These are phyloP conservation scores for Clavariopsis aquatica DNA, from an alignment of 495 filamentous ascomycete genomes.

Conservation along the genomic window DNA sequence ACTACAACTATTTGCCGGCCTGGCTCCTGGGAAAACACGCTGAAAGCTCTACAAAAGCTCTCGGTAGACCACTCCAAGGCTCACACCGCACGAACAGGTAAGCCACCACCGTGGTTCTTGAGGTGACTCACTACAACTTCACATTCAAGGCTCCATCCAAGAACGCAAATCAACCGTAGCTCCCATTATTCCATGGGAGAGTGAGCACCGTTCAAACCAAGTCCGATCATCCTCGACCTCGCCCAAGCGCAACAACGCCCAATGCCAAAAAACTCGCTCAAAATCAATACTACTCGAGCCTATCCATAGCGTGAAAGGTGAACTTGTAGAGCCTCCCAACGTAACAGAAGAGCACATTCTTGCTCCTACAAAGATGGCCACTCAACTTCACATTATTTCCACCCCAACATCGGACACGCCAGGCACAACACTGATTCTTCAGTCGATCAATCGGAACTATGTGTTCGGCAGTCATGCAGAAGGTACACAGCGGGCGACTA, in stretches of 20 bases:
- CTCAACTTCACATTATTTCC: slow-evolving; percentile 68
- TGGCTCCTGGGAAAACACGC: background rate
- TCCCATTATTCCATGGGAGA: background rate
- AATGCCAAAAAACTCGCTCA: background rate
- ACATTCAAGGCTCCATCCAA: background rate
- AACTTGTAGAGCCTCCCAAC: background rate
- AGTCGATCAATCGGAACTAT: slow-evolving; percentile 80
- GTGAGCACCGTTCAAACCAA: background rate
- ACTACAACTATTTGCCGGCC: background rate
- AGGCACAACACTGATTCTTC: slow-evolving; percentile 72
- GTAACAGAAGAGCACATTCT: background rate
- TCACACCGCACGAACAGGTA: background rate
- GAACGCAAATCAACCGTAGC: background rate
- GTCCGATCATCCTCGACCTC: background rate
- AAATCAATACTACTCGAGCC: slow-evolving; percentile 10
- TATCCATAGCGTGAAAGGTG: slow-evolving; percentile 3
- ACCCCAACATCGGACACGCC: slow-evolving; percentile 90
- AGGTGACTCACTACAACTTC: background rate
- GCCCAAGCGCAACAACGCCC: background rate
- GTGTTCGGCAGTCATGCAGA: slow-evolving; percentile 83
- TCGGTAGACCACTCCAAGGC: background rate
- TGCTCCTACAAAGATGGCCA: slow-evolving; percentile 59
- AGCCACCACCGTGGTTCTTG: background rate
- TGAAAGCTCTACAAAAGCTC: slow-evolving; percentile 2
- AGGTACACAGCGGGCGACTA: slow-evolving; percentile 76